These are phyloP conservation scores for Saccharomycopsis olivae DNA, from an alignment of 805 yeast genomes.

Conservation along the genomic window DNA sequence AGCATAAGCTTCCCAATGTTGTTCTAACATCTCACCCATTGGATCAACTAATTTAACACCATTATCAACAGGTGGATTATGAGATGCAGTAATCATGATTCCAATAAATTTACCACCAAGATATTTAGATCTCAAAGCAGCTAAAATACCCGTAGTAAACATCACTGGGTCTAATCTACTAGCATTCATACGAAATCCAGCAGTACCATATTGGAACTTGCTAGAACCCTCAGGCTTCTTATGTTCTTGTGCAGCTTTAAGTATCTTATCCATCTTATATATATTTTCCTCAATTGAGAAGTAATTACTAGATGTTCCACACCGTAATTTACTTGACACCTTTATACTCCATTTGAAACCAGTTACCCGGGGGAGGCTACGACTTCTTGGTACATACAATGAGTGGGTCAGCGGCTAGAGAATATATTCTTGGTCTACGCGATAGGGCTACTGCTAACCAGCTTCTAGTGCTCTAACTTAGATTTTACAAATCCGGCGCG, in stretches of 20 bases:
- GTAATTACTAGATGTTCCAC: no score
- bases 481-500: no score
- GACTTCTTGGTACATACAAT: no score
- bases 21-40: constrained; percentile 77
- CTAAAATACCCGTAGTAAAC: constrained; percentile 74
- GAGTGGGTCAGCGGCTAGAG: no score
- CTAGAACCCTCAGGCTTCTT: constrained; percentile 32
- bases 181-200: constrained; percentile 84
- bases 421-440: no score
- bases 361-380: no score
- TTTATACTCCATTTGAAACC: no score
- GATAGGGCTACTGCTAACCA: no score
- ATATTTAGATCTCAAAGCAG: constrained; percentile 69
- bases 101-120: constrained; percentile 67
- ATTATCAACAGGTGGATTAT: constrained; percentile 85
- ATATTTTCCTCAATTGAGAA: no score
- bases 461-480: no score
- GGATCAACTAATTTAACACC: constrained; percentile 96
- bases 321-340: no score
- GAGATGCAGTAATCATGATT: constrained; percentile 95
- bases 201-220: constrained; percentile 78
- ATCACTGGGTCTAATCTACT: constrained; percentile 65
- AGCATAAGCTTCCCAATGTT: constrained; percentile 76
- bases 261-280: not conserved
- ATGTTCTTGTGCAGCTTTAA: constrained; percentile 11